Percentiles rank a stretch among this genome's conserved stretches.
Conservation (phyloP, 129 eudicot species). For the Scalesia atractyloides region DNA sequence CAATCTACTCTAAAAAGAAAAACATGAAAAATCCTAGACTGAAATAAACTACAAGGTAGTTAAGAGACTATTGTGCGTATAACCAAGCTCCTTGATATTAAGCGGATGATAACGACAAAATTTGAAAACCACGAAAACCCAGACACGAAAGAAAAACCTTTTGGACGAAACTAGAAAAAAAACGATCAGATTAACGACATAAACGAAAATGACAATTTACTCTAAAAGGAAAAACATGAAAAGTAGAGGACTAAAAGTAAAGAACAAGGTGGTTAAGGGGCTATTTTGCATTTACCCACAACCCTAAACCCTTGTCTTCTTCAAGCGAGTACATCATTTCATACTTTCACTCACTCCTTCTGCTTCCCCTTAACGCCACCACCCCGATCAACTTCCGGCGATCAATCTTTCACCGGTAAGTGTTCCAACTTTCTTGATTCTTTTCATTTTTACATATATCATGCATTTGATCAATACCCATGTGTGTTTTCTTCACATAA, state of each 20-base stretch:
- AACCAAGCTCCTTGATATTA: too few relatives aligned
- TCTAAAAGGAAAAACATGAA: neutral
- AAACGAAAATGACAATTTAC: too few relatives aligned
- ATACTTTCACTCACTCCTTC: neutral
- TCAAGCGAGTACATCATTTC: neutral
- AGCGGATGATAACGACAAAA: too few relatives aligned
- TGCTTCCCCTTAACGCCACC: neutral
- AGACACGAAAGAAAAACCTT: too few relatives aligned
- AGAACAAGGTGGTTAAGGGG: neutral
- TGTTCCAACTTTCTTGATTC: neutral
- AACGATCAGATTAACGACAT: too few relatives aligned
- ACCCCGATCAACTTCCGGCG: slow-evolving; percentile 7
- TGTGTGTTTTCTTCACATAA: neutral
- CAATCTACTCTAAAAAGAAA: too few relatives aligned
- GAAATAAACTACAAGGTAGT: too few relatives aligned
- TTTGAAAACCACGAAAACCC: too few relatives aligned
- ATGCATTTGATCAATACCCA: neutral
- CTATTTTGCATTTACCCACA: neutral
- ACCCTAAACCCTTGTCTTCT: slow-evolving; percentile 23
- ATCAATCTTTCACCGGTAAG: neutral
- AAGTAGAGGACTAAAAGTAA: neutral
- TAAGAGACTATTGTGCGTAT: too few relatives aligned
- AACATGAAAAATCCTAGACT: too few relatives aligned
- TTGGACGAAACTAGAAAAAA: too few relatives aligned
- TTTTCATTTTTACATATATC: neutral